Evolutionary conservation across 2,329 filamentous ascomycete genomes (phyloP), one percentile per base, ranked within the genome.

Genomic region (Aspergillus fijiensis): DNA sequence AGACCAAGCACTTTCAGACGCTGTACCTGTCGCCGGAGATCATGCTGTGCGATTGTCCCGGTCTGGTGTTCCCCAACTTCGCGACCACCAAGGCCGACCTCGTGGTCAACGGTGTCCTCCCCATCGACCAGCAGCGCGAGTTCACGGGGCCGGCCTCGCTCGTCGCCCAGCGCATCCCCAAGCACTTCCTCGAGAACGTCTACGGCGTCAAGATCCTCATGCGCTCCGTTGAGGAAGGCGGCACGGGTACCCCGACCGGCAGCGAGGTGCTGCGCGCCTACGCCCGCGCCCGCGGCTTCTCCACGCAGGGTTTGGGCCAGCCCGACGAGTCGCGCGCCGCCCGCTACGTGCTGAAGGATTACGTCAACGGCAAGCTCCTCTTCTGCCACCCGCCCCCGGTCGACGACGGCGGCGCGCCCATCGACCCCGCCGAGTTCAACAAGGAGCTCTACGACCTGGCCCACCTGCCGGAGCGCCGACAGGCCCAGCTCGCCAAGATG

Each of bases 1-100:
- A 99, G 81, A 99, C 95, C 14, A 99, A 99, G 81, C 95, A 99
- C 72, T 99, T 99, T 81, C 95, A 99, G 77, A 99, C 95, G 1
- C 95, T 99, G 60, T 93, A 97, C 74, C 86, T 99, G 33, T 95
- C 90, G 60, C 90, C 95, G 1, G 87, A 88, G 60, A 92, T 99
- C 63, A 85, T 98, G 51, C 85, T 99, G 6, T 98, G 95, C 77
- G 95, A 99, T 87, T 99, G 95, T 73, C 95, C 95, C 10, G 95
- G 95, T 88, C 88, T 99, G 21, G 96, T 99, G 1, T 98, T 99
- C 76, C 93, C 95, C 69, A 98, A 98, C 79, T 99, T 98, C 69
- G 94, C 95, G 59, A 93, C 89, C 50, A 98, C 93, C 51, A 98
- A 98, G 78, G 95, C 91, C 45, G 95, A 99, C 71, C 86, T 99